Conservation (phyloP, 345 rosid species). For the Hevea brasiliensis region DNA sequence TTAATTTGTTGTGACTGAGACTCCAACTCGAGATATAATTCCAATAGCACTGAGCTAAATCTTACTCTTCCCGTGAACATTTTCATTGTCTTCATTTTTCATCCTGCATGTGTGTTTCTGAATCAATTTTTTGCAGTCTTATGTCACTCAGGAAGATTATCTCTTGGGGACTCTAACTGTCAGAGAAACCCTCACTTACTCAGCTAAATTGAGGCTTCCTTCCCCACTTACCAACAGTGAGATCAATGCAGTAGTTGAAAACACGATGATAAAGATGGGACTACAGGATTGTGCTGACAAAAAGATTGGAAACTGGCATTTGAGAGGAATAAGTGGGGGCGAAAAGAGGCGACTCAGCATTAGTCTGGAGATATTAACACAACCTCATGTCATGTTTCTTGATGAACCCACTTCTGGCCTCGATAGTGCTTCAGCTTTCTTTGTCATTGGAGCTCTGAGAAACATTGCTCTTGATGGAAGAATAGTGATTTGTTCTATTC, state of each 20-base stretch:
- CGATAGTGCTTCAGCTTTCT: constrained; percentile 41
- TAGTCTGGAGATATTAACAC: constrained; percentile 32
- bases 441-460: constrained; percentile 27
- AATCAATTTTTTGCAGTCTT: constrained; percentile 21
- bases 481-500: constrained; percentile 48
- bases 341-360: constrained; percentile 45
- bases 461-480: constrained; percentile 35
- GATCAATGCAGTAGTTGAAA: constrained; percentile 20
- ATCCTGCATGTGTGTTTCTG: background rate
- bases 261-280: constrained; percentile 37
- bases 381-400: constrained; percentile 37
- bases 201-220: constrained; percentile 38
- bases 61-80: too few relatives aligned
- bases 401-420: constrained; percentile 45
- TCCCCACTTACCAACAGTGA: constrained; percentile 8
- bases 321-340: constrained; percentile 41
- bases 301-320: constrained; percentile 40
- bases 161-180: constrained; percentile 33
- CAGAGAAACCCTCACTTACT: constrained; percentile 39
- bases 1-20: too few relatives aligned
- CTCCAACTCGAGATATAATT: too few relatives aligned
- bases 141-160: constrained; percentile 27
- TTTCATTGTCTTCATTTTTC: background rate
- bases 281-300: constrained; percentile 30
- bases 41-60: too few relatives aligned